phyloP scores from a whole-genome alignment of 2,329 filamentous ascomycete species.

The Neonectria coccinea region DNA sequence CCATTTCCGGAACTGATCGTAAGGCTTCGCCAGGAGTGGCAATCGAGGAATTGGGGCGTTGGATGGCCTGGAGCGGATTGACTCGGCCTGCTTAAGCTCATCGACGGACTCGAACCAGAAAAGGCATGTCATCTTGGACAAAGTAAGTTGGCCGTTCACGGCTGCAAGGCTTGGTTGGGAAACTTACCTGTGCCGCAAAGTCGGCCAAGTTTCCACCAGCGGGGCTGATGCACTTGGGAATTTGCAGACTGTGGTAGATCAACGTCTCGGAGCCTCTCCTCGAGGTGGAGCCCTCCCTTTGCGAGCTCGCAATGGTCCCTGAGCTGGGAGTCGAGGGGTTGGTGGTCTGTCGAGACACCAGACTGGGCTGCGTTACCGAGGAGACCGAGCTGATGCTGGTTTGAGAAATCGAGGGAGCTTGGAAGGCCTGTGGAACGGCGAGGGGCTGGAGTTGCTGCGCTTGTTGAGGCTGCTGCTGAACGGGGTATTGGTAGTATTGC shows the following conservation, averaged over 20 bases:
- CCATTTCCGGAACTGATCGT: slow-evolving; percentile 90
- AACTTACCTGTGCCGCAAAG: slow-evolving; percentile 81
- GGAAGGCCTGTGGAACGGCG: slow-evolving; percentile 33
- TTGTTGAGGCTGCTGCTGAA: slow-evolving; percentile 41
- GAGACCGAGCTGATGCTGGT: slow-evolving; percentile 35
- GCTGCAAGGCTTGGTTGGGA: background rate
- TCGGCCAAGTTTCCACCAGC: slow-evolving; percentile 82
- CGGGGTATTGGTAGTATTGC: slow-evolving; percentile 49
- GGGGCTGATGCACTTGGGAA: slow-evolving; percentile 80
- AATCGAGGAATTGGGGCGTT: slow-evolving; percentile 63
- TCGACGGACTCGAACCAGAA: slow-evolving; percentile 96
- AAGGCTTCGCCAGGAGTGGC: slow-evolving; percentile 78
- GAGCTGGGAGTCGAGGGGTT: slow-evolving; percentile 54
- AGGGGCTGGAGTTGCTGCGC: slow-evolving; percentile 26
- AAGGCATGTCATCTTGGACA: slow-evolving; percentile 85
- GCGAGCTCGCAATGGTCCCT: slow-evolving; percentile 43
- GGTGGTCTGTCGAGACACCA: slow-evolving; percentile 48
- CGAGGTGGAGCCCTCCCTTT: slow-evolving; percentile 49
- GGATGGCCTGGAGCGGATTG: slow-evolving; percentile 59
- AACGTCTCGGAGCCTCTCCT: slow-evolving; percentile 58
- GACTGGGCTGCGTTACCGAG: slow-evolving; percentile 29
- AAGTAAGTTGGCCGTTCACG: slow-evolving; percentile 24
- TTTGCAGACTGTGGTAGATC: slow-evolving; percentile 72
- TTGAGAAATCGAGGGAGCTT: slow-evolving; percentile 30
- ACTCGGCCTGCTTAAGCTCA: slow-evolving; percentile 81